phyloP scores from a whole-genome alignment of 1,139 yeast species.

The Debaryomyces singareniensis region DNA sequence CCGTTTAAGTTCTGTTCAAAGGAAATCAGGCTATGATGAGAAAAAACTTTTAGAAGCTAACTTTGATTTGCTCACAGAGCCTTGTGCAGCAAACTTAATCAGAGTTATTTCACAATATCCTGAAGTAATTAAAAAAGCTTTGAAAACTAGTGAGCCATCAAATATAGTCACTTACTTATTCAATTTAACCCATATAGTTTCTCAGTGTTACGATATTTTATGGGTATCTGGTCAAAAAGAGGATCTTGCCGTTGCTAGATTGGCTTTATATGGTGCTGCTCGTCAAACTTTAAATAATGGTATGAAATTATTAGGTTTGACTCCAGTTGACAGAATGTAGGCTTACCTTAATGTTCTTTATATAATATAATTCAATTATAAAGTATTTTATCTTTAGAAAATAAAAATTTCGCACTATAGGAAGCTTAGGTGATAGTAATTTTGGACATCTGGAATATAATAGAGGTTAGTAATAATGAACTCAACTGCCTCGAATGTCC shows the following conservation, averaged over 20 bases:
- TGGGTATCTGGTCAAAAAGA: constrained; percentile 98
- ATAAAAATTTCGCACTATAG: no score
- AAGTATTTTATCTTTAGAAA: no score
- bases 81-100: constrained; percentile 65
- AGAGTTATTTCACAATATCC: constrained; percentile 89
- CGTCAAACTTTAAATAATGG: constrained; percentile 89
- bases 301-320: constrained; percentile 83
- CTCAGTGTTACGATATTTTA: constrained; percentile 89
- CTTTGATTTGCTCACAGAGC: constrained; percentile 66
- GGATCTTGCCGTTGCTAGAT: constrained; percentile 83
- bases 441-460: no score
- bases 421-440: no score
- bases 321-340: constrained; percentile 98
- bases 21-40: constrained; percentile 60
- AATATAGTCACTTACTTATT: constrained; percentile 92
- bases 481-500: constrained; percentile 1
- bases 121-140: constrained; percentile 79
- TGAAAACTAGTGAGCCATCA: constrained; percentile 85
- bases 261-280: constrained; percentile 88
- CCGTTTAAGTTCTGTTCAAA: constrained; percentile 89
- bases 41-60: constrained; percentile 53
- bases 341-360: not conserved
- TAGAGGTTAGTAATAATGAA: no score
- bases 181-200: constrained; percentile 86
- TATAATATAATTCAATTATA: no score